These are phyloP conservation scores for Colletotrichum truncatum DNA, from an alignment of 2,329 filamentous ascomycete genomes.

Conservation along the genomic window DNA sequence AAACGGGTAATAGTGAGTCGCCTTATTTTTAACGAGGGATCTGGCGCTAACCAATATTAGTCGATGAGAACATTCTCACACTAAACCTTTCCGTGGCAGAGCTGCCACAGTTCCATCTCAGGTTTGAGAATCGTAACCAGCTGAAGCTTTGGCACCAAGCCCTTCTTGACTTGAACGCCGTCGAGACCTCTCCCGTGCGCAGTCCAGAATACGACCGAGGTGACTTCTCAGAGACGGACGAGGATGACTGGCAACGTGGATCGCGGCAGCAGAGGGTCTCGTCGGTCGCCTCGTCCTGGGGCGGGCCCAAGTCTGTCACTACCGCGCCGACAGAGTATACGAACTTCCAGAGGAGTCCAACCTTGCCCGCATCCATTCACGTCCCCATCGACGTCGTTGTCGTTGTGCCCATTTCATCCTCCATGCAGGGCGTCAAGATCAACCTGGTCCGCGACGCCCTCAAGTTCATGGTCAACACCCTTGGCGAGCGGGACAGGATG, in stretches of 20 bases:
- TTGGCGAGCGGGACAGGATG: slow-evolving; percentile 96
- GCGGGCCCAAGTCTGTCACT: slow-evolving; percentile 81
- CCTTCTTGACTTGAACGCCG: slow-evolving; percentile 81
- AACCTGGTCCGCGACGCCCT: slow-evolving; percentile 91
- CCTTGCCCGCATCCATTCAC: slow-evolving; percentile 69
- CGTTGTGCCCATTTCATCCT: slow-evolving; percentile 95
- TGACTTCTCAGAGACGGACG: slow-evolving; percentile 84
- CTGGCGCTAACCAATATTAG: slow-evolving; percentile 41
- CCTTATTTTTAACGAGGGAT: slow-evolving; percentile 10
- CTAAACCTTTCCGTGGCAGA: slow-evolving; percentile 91
- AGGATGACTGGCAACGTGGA: slow-evolving; percentile 83
- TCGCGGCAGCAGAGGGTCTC: slow-evolving; percentile 75
- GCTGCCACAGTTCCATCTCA: slow-evolving; percentile 91
- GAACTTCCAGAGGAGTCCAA: slow-evolving; percentile 66
- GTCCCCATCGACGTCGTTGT: slow-evolving; percentile 96
- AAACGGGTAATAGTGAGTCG: slow-evolving; percentile 63
- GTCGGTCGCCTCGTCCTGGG: slow-evolving; percentile 84
- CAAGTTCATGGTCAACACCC: slow-evolving; percentile 87
- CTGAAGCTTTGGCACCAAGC: slow-evolving; percentile 92
- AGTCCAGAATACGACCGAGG: slow-evolving; percentile 81
- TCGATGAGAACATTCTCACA: slow-evolving; percentile 86
- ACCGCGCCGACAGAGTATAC: slow-evolving; percentile 95
- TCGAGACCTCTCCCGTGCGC: slow-evolving; percentile 70
- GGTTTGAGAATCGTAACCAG: slow-evolving; percentile 85
- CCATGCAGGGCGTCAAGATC: slow-evolving; percentile 99